Evolutionary conservation across 2,329 filamentous ascomycete genomes (phyloP), one percentile per base, ranked within the genome.

Genomic region (Lomentospora prolificans): DNA sequence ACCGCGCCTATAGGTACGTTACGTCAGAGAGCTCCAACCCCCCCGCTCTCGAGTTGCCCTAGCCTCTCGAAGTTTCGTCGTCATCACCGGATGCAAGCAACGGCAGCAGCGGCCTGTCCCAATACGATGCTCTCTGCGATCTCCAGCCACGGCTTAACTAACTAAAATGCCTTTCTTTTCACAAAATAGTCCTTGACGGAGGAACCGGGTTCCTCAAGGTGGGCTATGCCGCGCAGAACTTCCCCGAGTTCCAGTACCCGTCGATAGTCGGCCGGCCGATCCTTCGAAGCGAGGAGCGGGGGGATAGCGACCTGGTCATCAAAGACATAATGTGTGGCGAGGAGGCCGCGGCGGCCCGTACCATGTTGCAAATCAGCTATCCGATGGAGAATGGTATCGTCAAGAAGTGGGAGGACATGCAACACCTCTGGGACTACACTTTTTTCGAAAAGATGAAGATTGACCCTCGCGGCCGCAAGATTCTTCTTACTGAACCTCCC

Each of bases 251-350:
- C 74, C 92, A 97, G 75, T 97, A 91, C 74, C 94, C 94, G 57
- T 96, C 92, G 63, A 97, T 99, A 72, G 90, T 99, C 71, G 94
- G 94, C 69, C 89, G 94, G 64, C 94, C 94, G 53, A 99, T 99
- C 73, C 82, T 99, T 67, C 90, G 94, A 74, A 91, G 91, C 60
- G 94, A 99, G 78, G 94, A 99, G 74, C 80, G 80, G 69, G 79
- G 77, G 64, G 74, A 75, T 68, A 75, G 72, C 67, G 74, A 81
- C 67, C 65, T 82, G 76, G 85, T 81, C 72, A 87, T 83, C 73
- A 97, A 96, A 81, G 94, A 99, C 76, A 96, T 99, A 70, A 99
- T 99, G 94, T 97, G 92, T 75, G 94, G 94, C 70, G 94, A 99
- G 75, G 92, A 99, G 75, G 94, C 94, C 52, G 91, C 94, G 14